Conservation (phyloP, 164 flowering plant genomes). For the Stephania japonica region DNA sequence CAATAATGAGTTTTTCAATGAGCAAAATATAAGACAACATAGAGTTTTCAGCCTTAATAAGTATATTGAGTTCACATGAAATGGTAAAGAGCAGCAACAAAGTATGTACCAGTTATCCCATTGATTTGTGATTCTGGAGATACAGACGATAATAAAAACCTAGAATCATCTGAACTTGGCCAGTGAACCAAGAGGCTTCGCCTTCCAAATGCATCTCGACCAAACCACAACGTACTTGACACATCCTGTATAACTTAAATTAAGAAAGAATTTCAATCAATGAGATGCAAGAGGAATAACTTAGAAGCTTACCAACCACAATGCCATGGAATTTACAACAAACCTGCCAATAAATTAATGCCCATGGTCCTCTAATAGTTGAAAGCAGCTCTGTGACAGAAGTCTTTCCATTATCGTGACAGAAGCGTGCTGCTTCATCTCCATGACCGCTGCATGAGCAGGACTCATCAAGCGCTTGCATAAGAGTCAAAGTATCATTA, state of each 20-base stretch:
- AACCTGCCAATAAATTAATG: constrained; percentile 96
- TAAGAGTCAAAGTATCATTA: constrained; percentile 70
- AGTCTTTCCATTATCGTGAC: constrained; percentile 16
- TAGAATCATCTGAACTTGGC: constrained; percentile 66
- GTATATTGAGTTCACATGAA: too few relatives aligned
- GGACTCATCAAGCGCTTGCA: constrained; percentile 51
- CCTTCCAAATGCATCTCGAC: constrained; percentile 95
- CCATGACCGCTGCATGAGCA: constrained; percentile 42
- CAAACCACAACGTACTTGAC: constrained; percentile 89
- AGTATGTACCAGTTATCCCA: constrained; percentile 37
- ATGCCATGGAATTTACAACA: constrained; percentile 27
- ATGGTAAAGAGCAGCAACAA: background rate
- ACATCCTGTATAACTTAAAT: constrained; percentile 36
- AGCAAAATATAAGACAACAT: background rate
- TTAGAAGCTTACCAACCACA: constrained; percentile 9
- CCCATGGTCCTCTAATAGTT: constrained; percentile 87
- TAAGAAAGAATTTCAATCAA: constrained; percentile 1
- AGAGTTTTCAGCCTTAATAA: background rate
- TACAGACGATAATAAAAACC: constrained; percentile 81
- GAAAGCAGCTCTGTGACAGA: constrained; percentile 77
- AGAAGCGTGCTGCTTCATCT: constrained; percentile 13
- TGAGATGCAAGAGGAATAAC: background rate
- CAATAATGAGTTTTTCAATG: background rate
- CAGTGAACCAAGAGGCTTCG: constrained; percentile 97
- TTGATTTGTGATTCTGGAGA: constrained; percentile 39